Evolutionary conservation across 202 grass and related monocot species (phyloP), one percentile per base, ranked within the genome.

Genomic region (Schoenoplectus tabernaemontani): DNA sequence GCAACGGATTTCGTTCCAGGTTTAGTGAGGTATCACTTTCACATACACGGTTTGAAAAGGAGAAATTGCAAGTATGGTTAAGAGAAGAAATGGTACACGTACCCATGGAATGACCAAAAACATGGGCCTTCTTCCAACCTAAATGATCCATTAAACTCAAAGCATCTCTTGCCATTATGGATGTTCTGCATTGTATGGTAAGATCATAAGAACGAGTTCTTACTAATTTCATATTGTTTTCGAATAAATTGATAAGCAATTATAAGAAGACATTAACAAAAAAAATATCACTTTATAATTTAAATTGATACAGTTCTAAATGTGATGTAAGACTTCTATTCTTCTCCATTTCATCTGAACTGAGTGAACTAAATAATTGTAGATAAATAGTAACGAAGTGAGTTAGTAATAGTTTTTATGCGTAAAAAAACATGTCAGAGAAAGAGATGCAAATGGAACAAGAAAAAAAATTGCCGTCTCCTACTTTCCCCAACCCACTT

Each of bases 31-130:
- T 36, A 78, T 78, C n/a, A n/a, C n/a, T n/a, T 54, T 39, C 30
- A 60, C 43, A 61, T 38, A 74, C 46, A 34, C 23, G 46, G 70
- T 74, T 7, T 74, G 7, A 74, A 74, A 54, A 54, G 24, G 13
- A 53, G 69, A 33, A 48, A 48, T 48, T 71, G 41, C 13, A 71
- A 70, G 8, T 2, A 3, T 71, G 11, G 5, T 16, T 10, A 26
- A 37, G 15, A 26, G 48, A 20, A 70, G n/a, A 20, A 12, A 57
- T 10, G 47, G 53, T 67, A 34, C 7, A 74, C 86, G 78, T 47
- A 89, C 93, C 93, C 93, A 97, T 97, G 62, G 93, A 97, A 38
- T 97, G 93, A 58, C 93, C 94, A 42, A 97, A 91, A 8, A 97
- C 89, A 53, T 97, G 94, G n/a, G 87, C 91, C 53, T 93, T 93